phyloP scores from a whole-genome alignment of 306 rosid genomes.

The Pyrus pyrifolia region DNA sequence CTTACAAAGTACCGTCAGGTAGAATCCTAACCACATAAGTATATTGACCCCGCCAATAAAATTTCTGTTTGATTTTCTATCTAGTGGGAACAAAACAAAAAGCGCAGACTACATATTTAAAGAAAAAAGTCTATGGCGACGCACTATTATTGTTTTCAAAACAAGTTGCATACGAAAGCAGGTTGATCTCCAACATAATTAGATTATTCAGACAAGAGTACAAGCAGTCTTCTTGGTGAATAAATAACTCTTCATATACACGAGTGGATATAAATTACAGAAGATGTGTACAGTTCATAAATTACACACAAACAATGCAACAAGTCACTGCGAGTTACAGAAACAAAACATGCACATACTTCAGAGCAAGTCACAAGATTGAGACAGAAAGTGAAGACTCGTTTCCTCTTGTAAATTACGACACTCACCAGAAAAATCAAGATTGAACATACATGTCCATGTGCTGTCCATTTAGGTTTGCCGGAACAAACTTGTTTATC shows the following conservation, averaged over 20 bases:
- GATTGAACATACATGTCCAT: conserved; percentile 34
- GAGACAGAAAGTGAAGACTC: conserved; percentile 27
- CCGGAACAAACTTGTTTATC: conserved; percentile 11
- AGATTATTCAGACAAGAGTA: not conserved
- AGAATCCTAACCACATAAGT: not conserved
- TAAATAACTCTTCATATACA: conserved; percentile 15
- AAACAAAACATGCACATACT: conserved; percentile 30
- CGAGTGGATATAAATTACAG: conserved; percentile 47
- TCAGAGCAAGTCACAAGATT: conserved; percentile 20
- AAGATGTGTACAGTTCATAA: conserved; percentile 38
- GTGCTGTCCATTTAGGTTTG: conserved; percentile 38
- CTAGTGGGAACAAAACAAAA: not conserved
- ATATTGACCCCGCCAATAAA: not conserved
- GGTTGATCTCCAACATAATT: not conserved
- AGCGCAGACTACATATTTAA: not conserved
- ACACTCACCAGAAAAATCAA: conserved; percentile 36
- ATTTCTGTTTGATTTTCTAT: not conserved
- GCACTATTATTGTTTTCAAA: not conserved
- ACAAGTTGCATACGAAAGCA: not conserved
- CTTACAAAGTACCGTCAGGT: not conserved
- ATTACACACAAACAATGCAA: conserved; percentile 50
- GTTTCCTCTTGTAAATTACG: conserved; percentile 39
- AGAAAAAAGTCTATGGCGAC: not conserved
- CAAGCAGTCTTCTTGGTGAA: conserved; percentile 1
- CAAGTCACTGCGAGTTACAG: conserved; percentile 41